phyloP scores from a whole-genome alignment of 2,329 filamentous ascomycete species.

The Aspergillus latus region DNA sequence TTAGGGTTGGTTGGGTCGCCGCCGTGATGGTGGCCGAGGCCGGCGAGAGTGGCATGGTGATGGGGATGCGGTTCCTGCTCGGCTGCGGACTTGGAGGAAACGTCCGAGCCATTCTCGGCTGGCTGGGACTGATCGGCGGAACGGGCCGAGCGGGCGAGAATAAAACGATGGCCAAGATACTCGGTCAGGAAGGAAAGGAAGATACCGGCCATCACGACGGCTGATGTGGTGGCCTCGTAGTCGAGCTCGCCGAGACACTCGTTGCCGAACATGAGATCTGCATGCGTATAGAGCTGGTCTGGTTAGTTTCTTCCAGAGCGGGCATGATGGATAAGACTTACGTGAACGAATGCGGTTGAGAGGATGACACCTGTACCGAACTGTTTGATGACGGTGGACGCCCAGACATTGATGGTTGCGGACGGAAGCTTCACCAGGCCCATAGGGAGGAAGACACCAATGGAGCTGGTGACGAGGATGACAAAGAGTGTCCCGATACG shows the following conservation, averaged over 20 bases:
- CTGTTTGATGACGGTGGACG: conserved; percentile 66
- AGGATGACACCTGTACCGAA: conserved; percentile 44
- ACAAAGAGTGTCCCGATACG: conserved; percentile 72
- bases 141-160: conserved; percentile 32
- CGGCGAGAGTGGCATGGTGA: conserved; percentile 19
- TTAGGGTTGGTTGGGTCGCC: conserved; percentile 33
- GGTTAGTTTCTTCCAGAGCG: neutral
- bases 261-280: conserved; percentile 69
- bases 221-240: conserved; percentile 69
- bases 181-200: conserved; percentile 73
- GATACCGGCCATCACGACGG: conserved; percentile 71
- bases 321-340: conserved; percentile 20
- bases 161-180: conserved; percentile 62
- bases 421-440: conserved; percentile 60
- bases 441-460: conserved; percentile 70
- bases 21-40: conserved; percentile 37
- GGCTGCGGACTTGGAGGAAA: conserved; percentile 2
- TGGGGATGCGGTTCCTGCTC: neutral
- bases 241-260: conserved; percentile 64
- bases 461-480: conserved; percentile 65
- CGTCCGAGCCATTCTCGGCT: neutral
- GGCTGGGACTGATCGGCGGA: neutral
- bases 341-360: conserved; percentile 43
- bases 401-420: conserved; percentile 40
- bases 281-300: conserved; percentile 69